Percentiles rank a stretch among this genome's conserved stretches.
These are phyloP conservation scores for Pseudogymnoascus sp. DNA, from an alignment of 2,329 filamentous ascomycete genomes.

Conservation along the genomic window DNA sequence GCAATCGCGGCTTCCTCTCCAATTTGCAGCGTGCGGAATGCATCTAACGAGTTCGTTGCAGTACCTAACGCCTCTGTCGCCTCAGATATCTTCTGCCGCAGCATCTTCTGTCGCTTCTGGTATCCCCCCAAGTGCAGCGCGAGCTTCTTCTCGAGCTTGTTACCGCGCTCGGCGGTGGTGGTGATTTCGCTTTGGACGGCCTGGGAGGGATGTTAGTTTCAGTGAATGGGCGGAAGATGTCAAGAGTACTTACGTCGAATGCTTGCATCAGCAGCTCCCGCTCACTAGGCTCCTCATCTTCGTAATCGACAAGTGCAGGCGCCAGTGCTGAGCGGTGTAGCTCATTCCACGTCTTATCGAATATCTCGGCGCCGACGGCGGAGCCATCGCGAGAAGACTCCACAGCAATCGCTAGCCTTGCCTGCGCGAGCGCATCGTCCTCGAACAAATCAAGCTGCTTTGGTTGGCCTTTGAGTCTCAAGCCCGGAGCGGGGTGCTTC, in stretches of 20 bases:
- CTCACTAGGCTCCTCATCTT: conserved; percentile 55
- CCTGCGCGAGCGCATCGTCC: conserved; percentile 65
- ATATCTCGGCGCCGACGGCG: conserved; percentile 44
- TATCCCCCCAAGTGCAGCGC: conserved; percentile 81
- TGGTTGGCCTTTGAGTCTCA: conserved; percentile 56
- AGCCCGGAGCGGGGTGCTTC: conserved; percentile 63
- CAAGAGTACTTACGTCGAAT: conserved; percentile 56
- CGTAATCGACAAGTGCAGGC: conserved; percentile 75
- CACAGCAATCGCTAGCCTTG: conserved; percentile 61
- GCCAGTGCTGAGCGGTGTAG: conserved; percentile 52
- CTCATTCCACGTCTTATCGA: conserved; percentile 47
- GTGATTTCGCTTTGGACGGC: conserved; percentile 67
- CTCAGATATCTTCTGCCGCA: conserved; percentile 71
- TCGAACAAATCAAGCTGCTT: conserved; percentile 56
- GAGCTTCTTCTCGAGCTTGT: conserved; percentile 93
- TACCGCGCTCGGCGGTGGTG: conserved; percentile 67
- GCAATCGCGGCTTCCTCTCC: conserved; percentile 72
- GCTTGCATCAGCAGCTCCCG: conserved; percentile 39
- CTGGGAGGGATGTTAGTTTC: conserved; percentile 33
- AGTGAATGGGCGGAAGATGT: neutral
- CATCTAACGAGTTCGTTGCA: conserved; percentile 62
- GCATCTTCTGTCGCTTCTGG: conserved; percentile 71
- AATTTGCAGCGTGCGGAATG: conserved; percentile 67
- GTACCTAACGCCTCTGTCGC: conserved; percentile 68
- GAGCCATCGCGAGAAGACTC: conserved; percentile 39